Conservation (phyloP, 2,329 filamentous ascomycete genomes). For the Curvularia hawaiiensis region DNA sequence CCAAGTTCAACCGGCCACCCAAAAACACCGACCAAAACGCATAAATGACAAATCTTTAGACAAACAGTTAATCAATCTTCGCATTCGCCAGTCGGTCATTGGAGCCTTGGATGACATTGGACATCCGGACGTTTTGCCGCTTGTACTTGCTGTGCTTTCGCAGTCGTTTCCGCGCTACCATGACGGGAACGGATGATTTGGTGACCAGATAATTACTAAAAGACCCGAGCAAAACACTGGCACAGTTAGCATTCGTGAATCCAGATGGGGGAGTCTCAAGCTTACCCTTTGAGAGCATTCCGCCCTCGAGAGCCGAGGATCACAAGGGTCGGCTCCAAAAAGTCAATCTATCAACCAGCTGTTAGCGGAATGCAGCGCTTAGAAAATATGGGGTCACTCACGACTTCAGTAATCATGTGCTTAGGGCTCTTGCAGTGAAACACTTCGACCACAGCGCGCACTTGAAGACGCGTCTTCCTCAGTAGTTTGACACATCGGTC, state of each 20-base stretch:
- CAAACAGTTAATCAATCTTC: slow-evolving; percentile 67
- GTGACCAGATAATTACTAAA: slow-evolving; percentile 98
- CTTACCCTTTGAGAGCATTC: slow-evolving; percentile 90
- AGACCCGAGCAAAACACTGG: slow-evolving; percentile 87
- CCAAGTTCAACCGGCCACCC: slow-evolving; percentile 12
- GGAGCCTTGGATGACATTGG: slow-evolving; percentile 80
- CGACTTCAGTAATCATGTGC: slow-evolving; percentile 92
- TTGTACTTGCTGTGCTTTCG: slow-evolving; percentile 85
- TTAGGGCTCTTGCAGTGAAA: slow-evolving; percentile 98
- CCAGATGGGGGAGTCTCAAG: slow-evolving; percentile 18
- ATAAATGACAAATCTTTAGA: slow-evolving; percentile 41
- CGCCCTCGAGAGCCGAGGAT: slow-evolving; percentile 90
- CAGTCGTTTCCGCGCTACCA: slow-evolving; percentile 92
- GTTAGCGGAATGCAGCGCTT: slow-evolving; percentile 31
- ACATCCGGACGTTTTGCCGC: slow-evolving; percentile 70
- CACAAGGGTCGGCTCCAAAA: slow-evolving; percentile 87
- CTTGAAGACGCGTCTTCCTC: slow-evolving; percentile 89
- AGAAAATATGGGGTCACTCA: slow-evolving; percentile 46
- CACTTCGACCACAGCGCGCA: slow-evolving; percentile 92
- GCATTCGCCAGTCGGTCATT: slow-evolving; percentile 70
- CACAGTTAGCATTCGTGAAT: slow-evolving; percentile 30
- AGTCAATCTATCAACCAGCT: slow-evolving; percentile 69
- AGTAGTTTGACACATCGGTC: slow-evolving; percentile 83
- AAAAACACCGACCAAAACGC: slow-evolving; percentile 28
- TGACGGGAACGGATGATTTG: slow-evolving; percentile 95